Base-by-base conservation (phyloP, 768 basidiomycete species). In the Amanita rimosa region DNA sequence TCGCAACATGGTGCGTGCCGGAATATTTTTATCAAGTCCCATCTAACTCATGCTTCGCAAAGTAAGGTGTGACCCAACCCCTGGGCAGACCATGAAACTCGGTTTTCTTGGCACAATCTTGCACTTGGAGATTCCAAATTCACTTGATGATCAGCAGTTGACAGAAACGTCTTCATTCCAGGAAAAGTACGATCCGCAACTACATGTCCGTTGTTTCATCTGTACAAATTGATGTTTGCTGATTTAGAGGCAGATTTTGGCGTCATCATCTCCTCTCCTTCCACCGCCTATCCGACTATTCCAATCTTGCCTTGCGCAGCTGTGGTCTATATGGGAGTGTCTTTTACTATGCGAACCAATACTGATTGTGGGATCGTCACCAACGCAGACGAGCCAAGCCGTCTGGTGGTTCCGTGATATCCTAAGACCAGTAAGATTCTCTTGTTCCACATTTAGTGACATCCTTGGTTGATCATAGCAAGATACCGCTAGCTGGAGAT, bases 321-420 rank as follows among this genome's bases (percentile, higher is more conserved):
- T 87, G 21, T 88, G 85, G 86, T 85, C 87, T 4, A 73, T 85
- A 46, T 99, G 95, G 95, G 95, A 99, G 64, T 93, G 93, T 48
- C 68, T 97, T 0, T 73, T 97, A 0, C 72, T 97, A 8, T 89
- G 85, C 53, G 94, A 99, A 60, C 91, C 95, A 0, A 74, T 99
- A 6, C 66, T 98, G 16, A 71, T 98, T 24, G 93, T 85, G 55
- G 85, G 85, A 3, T 63, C 78, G 1, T 83, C 82, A 0, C 91
- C 94, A 16, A 76, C 85, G 0, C 73, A 81, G 59, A 89, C 86
- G 0, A 93, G 89, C 53, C 85, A 91, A 55, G 84, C 87, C 14
- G 72, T 97, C 4, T 93, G 91, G 90, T 95, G 90, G 86, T 65
- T 99, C 14, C 73, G 87, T 19, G 90, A 95, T 60, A 69, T 97